Evolutionary conservation across 495 filamentous ascomycete species (phyloP).

Genomic region (Margaritispora aquatica): DNA sequence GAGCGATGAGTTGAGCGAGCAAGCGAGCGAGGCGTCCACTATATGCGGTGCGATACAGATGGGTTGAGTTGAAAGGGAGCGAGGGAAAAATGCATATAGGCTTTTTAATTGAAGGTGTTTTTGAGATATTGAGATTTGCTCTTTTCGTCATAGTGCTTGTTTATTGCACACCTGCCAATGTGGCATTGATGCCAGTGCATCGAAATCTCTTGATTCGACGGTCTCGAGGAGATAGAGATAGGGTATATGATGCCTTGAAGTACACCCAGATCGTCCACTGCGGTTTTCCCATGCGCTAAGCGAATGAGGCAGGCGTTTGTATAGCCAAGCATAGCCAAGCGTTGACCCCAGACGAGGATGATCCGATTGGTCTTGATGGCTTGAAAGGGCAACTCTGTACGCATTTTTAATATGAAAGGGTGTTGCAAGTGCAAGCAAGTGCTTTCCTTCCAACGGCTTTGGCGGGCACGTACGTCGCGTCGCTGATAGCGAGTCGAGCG

Average conservation of each 20-base stretch:
- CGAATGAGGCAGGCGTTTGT: background rate
- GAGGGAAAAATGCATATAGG: conserved; percentile 5
- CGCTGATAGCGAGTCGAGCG: too few relatives aligned
- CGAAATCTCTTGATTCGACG: background rate
- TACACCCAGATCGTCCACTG: too few relatives aligned
- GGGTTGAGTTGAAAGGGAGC: conserved; percentile 4
- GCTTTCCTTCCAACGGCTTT: background rate
- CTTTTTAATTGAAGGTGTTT: conserved; percentile 12
- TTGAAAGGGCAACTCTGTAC: background rate
- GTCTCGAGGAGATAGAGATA: background rate
- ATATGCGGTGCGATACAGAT: background rate
- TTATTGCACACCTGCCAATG: background rate
- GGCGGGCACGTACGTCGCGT: too few relatives aligned
- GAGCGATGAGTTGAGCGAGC: background rate
- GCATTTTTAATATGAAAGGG: too few relatives aligned
- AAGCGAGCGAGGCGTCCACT: too few relatives aligned
- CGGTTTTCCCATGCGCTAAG: background rate
- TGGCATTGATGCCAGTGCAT: background rate
- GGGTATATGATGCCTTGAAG: background rate
- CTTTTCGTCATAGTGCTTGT: background rate
- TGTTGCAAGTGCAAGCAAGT: too few relatives aligned
- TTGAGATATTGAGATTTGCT: background rate
- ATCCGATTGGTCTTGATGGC: background rate
- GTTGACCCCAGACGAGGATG: background rate
- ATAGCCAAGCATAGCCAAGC: background rate